phyloP scores from a whole-genome alignment of 139 green algal species.

The Tetradesmus lagerheimii region DNA sequence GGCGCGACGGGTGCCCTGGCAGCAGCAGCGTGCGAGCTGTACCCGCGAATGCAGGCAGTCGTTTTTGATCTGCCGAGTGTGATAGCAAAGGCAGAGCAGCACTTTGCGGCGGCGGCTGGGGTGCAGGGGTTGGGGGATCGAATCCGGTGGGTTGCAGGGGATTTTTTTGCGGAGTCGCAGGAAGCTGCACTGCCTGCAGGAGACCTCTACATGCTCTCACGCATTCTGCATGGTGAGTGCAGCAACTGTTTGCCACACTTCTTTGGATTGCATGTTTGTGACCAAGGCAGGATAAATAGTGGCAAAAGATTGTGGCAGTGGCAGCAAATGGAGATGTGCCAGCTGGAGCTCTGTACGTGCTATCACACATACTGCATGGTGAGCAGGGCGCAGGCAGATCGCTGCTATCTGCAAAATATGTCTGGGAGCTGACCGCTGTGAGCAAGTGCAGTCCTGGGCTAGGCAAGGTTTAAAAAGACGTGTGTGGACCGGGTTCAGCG shows the following conservation, averaged over 20 bases:
- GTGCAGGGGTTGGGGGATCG: not conserved
- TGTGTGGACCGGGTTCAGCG: no score
- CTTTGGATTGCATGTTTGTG: not conserved
- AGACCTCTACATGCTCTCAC: slow-evolving; percentile 50
- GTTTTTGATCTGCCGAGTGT: slow-evolving; percentile 60
- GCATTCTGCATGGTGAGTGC: slow-evolving; percentile 54
- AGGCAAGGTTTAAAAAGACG: no score
- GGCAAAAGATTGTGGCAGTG: no score
- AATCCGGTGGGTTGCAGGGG: slow-evolving; percentile 53
- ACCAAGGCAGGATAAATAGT: no score
- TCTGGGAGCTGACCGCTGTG: no score
- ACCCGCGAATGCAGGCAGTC: slow-evolving; percentile 32
- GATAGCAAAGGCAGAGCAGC: slow-evolving; percentile 22
- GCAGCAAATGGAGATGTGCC: no score
- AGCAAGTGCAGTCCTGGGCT: no score
- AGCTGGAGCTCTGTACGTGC: no score
- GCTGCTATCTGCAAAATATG: no score
- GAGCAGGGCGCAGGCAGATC: no score
- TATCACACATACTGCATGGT: no score
- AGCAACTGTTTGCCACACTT: not conserved
- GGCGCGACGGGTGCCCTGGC: slow-evolving; percentile 57
- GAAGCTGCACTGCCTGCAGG: slow-evolving; percentile 34
- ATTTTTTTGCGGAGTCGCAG: slow-evolving; percentile 53
- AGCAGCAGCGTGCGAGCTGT: not conserved
- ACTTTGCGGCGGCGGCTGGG: slow-evolving; percentile 37